These are phyloP conservation scores for Boletus vinaceobasis DNA, from an alignment of 768 basidiomycete species.

Conservation along the genomic window DNA sequence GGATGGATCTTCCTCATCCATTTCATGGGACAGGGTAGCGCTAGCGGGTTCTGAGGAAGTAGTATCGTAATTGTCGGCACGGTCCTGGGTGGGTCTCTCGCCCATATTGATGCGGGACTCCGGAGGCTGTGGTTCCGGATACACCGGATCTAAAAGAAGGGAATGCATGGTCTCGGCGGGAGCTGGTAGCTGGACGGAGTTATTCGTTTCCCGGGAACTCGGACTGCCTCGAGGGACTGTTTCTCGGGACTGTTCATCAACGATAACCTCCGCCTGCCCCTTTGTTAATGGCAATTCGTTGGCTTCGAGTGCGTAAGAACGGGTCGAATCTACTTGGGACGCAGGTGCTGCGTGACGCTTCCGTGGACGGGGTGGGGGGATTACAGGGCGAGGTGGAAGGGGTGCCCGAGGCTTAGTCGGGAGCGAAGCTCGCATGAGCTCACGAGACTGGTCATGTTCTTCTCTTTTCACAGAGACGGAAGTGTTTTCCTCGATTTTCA, in stretches of 20 bases:
- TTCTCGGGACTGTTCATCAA: background rate
- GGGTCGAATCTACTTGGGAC: background rate
- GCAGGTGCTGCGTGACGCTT: slow-evolving; percentile 1
- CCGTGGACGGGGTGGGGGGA: slow-evolving; percentile 25
- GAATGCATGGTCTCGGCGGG: slow-evolving; percentile 5
- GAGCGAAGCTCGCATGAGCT: background rate
- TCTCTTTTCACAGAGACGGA: slow-evolving; percentile 11
- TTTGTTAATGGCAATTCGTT: background rate
- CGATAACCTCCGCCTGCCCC: background rate
- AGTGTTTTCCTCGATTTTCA: slow-evolving; percentile 20
- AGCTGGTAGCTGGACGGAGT: slow-evolving; percentile 1
- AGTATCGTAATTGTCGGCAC: background rate
- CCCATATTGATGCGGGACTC: background rate
- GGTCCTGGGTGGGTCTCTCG: background rate
- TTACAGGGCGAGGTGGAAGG: slow-evolving; percentile 21
- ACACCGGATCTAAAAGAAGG: slow-evolving; percentile 6
- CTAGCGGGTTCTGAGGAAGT: slow-evolving; percentile 10
- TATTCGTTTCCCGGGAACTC: slow-evolving; percentile 10
- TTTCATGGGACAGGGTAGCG: background rate
- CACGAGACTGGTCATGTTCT: slow-evolving; percentile 6
- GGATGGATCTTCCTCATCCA: slow-evolving; percentile 9
- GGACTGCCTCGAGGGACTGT: background rate
- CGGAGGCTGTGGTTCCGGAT: slow-evolving; percentile 6
- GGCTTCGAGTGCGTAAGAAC: background rate
- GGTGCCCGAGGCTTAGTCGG: background rate